These are phyloP conservation scores for Galerina sulciceps DNA, from an alignment of 768 basidiomycete genomes.

Conservation along the genomic window DNA sequence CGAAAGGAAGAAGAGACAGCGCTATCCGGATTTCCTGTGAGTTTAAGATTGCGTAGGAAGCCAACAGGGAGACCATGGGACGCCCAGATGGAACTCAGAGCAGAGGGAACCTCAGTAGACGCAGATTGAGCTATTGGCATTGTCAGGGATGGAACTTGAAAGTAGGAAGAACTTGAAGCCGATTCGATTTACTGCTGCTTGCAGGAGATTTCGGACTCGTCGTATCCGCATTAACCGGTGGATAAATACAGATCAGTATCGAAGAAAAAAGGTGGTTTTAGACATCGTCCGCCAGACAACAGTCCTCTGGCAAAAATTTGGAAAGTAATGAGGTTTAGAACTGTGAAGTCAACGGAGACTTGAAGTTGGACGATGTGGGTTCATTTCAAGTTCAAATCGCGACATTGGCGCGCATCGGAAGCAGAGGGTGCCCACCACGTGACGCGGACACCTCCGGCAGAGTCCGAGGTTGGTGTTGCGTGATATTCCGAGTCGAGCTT, in stretches of 20 bases:
- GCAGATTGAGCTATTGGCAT: background rate
- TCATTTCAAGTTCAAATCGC: no score
- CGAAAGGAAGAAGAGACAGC: slow-evolving; percentile 58
- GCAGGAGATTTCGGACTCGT: no score
- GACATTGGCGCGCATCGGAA: no score
- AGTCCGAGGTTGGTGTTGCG: slow-evolving; percentile 30
- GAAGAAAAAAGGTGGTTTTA: no score
- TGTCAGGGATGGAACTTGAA: background rate
- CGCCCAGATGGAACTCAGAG: slow-evolving; percentile 37
- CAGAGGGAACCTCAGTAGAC: background rate
- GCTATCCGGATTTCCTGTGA: slow-evolving; percentile 43
- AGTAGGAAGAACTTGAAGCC: background rate
- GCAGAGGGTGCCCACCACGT: slow-evolving; percentile 14
- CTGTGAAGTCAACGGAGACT: no score
- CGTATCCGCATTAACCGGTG: no score
- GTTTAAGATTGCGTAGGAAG: slow-evolving; percentile 37
- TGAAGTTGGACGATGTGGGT: no score
- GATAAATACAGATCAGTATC: no score
- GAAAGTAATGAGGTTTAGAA: no score
- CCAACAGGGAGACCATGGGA: slow-evolving; percentile 41
- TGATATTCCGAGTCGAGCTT: slow-evolving; percentile 35
- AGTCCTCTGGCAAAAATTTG: no score
- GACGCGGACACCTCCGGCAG: slow-evolving; percentile 27
- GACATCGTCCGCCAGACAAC: no score
- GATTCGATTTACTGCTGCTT: no score